Conservation (phyloP, 23 red algal genomes). For the Gracilaria caudata region DNA sequence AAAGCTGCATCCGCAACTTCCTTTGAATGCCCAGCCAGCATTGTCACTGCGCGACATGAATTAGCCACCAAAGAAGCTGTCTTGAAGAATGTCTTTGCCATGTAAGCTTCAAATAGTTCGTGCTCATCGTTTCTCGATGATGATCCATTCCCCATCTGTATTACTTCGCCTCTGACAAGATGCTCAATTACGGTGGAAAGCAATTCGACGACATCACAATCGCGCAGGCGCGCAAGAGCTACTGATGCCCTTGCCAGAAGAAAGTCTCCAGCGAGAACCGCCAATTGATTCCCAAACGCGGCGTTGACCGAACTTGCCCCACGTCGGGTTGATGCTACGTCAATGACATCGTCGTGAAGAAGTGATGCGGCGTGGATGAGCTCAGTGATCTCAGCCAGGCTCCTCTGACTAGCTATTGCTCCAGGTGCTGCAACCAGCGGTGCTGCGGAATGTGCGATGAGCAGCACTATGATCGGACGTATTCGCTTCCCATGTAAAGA, state of each 20-base stretch:
- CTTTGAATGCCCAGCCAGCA: constrained; percentile 69
- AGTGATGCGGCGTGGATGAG: constrained; percentile 96
- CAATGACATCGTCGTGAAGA: constrained; percentile 99
- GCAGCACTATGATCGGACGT: constrained; percentile 90
- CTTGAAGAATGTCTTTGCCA: constrained; percentile 95
- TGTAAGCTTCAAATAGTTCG: constrained; percentile 69
- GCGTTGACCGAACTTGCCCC: constrained; percentile 81
- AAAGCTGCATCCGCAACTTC: constrained; percentile 77
- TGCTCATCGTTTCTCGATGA: neutral
- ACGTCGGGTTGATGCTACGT: constrained; percentile 85
- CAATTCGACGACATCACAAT: constrained; percentile 96
- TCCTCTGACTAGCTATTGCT: constrained; percentile 42
- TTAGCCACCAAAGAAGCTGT: constrained; percentile 97
- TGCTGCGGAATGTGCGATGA: constrained; percentile 91
- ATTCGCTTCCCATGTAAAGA: constrained; percentile 92
- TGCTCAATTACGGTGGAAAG: constrained; percentile 98
- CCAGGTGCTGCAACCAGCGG: constrained; percentile 39
- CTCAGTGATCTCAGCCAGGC: constrained; percentile 95
- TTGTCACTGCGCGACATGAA: constrained; percentile 91
- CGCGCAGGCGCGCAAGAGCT: constrained; percentile 80
- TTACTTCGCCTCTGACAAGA: constrained; percentile 94
- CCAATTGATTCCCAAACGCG: constrained; percentile 97
- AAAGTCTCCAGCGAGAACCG: constrained; percentile 98
- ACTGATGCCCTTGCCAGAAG: constrained; percentile 91
- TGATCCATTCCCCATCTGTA: constrained; percentile 72